Percentiles rank a stretch among this genome's conserved stretches.
phyloP scores from a whole-genome alignment of 2,329 filamentous ascomycete species.

The Hypomyces rosellus region DNA sequence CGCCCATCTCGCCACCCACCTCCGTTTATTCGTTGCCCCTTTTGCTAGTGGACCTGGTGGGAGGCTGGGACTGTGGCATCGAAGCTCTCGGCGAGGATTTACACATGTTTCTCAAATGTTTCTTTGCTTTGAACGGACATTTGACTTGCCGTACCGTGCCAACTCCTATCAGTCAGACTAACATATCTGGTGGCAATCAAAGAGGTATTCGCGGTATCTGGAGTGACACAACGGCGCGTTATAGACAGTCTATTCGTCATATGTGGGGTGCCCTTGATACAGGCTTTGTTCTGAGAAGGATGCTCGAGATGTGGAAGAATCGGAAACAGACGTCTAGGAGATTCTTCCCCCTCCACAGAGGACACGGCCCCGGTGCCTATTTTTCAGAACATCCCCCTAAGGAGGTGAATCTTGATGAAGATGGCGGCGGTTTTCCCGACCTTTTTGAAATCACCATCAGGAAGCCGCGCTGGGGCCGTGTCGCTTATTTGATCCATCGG shows the following conservation, averaged over 20 bases:
- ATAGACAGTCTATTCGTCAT: constrained; percentile 65
- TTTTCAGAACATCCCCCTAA: constrained; percentile 40
- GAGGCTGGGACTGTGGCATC: constrained; percentile 64
- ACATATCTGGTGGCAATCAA: constrained; percentile 55
- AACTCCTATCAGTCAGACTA: constrained; percentile 66
- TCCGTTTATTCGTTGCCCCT: constrained; percentile 68
- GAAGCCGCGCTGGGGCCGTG: constrained; percentile 48
- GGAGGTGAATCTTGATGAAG: constrained; percentile 34
- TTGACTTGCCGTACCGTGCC: constrained; percentile 57
- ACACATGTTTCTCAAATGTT: constrained; percentile 75
- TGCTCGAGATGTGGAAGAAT: constrained; percentile 51
- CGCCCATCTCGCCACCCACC: constrained; percentile 61
- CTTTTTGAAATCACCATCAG: constrained; percentile 46
- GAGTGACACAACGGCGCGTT: constrained; percentile 57
- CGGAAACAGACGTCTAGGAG: constrained; percentile 49
- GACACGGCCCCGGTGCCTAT: constrained; percentile 38
- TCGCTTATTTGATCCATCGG: constrained; percentile 55
- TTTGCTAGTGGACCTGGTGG: constrained; percentile 59
- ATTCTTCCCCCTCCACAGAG: constrained; percentile 50
- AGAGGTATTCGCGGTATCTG: constrained; percentile 48
- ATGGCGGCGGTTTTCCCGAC: constrained; percentile 50
- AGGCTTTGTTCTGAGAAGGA: constrained; percentile 56
- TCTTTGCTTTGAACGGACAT: constrained; percentile 67
- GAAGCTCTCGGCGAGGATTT: constrained; percentile 71
- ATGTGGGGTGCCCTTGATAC: constrained; percentile 72